Conservation (phyloP, 805 yeast genomes). For the Ogataea haglerorum region DNA sequence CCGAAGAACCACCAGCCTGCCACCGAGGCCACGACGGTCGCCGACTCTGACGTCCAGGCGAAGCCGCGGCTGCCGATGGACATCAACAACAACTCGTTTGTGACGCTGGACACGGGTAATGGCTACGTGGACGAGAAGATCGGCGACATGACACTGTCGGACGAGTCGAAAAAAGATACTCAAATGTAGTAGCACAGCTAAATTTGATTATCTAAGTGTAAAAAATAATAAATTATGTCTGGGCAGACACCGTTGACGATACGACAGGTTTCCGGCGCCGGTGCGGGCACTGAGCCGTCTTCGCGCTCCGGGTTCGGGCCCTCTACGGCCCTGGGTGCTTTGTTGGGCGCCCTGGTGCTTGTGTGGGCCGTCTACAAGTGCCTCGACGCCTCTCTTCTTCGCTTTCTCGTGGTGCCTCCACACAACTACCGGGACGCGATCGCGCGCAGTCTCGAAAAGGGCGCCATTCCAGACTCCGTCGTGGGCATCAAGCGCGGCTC, state of each 20-base stretch:
- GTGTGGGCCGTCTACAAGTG: conserved; percentile 17
- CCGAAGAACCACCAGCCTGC: conserved; percentile 15
- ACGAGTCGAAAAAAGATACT: conserved; percentile 24
- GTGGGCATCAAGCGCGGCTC: conserved; percentile 30
- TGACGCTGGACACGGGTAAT: conserved; percentile 19
- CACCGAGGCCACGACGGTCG: neutral
- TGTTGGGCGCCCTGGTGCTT: conserved; percentile 5
- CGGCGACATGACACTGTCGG: conserved; percentile 22
- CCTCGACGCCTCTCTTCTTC: conserved; percentile 17
- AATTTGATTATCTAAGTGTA: conserved; percentile 1
- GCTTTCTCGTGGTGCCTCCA: conserved; percentile 30
- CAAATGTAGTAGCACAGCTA: conserved; percentile 16
- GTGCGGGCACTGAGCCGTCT: neutral
- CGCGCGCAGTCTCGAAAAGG: conserved; percentile 20
- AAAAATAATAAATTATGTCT: neutral
- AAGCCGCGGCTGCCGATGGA: conserved; percentile 2
- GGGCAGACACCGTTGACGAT: conserved; percentile 2
- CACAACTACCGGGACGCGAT: conserved; percentile 26
- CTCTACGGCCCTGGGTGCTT: neutral
- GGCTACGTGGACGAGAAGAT: conserved; percentile 22
- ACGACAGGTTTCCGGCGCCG: neutral
- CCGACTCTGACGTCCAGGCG: conserved; percentile 3
- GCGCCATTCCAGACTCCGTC: conserved; percentile 16
- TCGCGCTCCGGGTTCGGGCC: neutral
- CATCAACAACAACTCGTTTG: conserved; percentile 15